Conservation (phyloP, 1,139 yeast species). For the Lodderomyces beijingensis region DNA sequence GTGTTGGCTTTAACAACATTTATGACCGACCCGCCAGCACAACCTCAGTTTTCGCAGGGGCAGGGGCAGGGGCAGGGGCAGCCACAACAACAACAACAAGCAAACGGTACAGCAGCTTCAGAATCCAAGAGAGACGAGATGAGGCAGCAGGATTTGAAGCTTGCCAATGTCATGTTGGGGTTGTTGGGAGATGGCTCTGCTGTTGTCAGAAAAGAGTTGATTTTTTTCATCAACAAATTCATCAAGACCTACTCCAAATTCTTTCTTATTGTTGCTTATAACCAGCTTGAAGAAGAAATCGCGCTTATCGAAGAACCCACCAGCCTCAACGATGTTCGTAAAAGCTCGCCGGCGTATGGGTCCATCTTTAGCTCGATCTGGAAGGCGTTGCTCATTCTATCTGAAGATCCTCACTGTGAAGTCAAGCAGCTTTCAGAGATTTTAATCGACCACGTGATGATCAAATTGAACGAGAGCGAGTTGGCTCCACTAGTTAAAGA, state of each 20-base stretch:
- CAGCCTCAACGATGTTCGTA: conserved; percentile 54
- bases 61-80: conserved; percentile 3
- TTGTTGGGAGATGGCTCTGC: conserved; percentile 83
- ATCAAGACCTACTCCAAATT: conserved; percentile 67
- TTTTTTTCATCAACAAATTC: conserved; percentile 71
- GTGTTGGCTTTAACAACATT: conserved; percentile 71
- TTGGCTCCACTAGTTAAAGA: conserved; percentile 59
- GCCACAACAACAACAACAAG: conserved; percentile 18
- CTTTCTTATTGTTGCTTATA: conserved; percentile 83
- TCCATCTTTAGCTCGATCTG: conserved; percentile 84
- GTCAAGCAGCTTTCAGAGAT: conserved; percentile 71
- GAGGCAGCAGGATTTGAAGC: conserved; percentile 49
- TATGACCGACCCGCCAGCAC: conserved; percentile 12
- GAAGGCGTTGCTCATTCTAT: conserved; percentile 74
- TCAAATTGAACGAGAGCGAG: conserved; percentile 62
- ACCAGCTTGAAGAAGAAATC: conserved; percentile 80
- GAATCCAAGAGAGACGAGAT: conserved; percentile 37
- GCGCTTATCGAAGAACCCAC: conserved; percentile 60
- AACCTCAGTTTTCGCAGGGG: not conserved
- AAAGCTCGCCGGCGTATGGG: conserved; percentile 73
- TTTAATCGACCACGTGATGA: conserved; percentile 70
- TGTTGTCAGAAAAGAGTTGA: conserved; percentile 79
- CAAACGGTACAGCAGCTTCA: conserved; percentile 14
- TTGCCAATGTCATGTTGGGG: conserved; percentile 46
- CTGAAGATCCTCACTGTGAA: conserved; percentile 88